These are phyloP conservation scores for Dioscorea dumetorum DNA, from an alignment of 106 monocot species.

Conservation along the genomic window DNA sequence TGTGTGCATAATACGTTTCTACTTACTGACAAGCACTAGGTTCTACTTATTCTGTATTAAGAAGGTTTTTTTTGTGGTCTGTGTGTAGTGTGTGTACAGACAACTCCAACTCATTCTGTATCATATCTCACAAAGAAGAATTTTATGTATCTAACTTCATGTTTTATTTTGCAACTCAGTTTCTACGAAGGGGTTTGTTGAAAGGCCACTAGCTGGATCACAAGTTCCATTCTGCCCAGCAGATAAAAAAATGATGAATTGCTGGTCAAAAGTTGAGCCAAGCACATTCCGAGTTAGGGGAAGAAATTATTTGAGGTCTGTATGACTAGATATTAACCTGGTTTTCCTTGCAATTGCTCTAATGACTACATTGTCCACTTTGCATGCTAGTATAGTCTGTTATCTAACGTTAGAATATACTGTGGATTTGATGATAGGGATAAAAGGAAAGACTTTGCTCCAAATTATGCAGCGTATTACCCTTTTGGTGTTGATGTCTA, in stretches of 20 bases:
- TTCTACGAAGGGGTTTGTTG: constrained; percentile 41
- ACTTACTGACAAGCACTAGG: no score
- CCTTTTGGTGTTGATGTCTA: constrained; percentile 94
- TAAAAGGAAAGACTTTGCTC: constrained; percentile 93
- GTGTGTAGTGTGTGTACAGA: no score
- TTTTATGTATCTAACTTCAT: no score
- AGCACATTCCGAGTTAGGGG: constrained; percentile 76
- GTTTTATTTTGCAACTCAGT: background rate
- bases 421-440: constrained; percentile 39
- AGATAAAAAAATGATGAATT: constrained; percentile 81
- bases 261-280: constrained; percentile 83
- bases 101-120: background rate
- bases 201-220: constrained; percentile 83
- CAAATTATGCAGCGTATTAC: constrained; percentile 76
- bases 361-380: background rate
- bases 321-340: background rate
- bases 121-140: background rate
- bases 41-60: no score
- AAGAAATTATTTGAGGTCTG: constrained; percentile 72
- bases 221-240: constrained; percentile 75
- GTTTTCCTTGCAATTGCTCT: no score
- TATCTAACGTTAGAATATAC: background rate
- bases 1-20: no score
- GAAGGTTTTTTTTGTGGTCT: no score
- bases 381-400: background rate